Evolutionary conservation across 73 alveolate genomes (phyloP).

Genomic region (Paramecium sonneborni): DNA sequence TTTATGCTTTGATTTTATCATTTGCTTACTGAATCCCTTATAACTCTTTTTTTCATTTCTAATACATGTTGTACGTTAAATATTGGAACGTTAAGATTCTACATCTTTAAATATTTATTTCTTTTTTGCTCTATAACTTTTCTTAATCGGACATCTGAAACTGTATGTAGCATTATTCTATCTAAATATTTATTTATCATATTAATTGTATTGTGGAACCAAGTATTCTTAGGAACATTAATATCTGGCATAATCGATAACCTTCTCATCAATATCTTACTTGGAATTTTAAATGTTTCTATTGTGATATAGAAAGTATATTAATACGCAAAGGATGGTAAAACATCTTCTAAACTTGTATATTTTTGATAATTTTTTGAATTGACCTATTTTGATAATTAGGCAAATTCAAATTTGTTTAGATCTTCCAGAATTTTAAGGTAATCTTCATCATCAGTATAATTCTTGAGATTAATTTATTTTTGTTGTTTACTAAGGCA

Average conservation of each 20-base stretch:
- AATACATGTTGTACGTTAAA: neutral
- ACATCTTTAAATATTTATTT: neutral
- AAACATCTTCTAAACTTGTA: neutral
- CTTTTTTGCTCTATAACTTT: neutral
- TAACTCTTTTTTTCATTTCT: neutral
- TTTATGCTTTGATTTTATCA: neutral
- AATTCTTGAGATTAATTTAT: neutral
- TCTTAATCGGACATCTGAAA: neutral
- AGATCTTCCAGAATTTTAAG: neutral
- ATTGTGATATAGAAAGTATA: neutral
- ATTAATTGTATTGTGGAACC: neutral
- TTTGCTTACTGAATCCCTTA: neutral
- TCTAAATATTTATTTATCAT: neutral
- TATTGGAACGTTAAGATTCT: neutral
- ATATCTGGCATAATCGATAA: neutral
- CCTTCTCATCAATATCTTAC: neutral
- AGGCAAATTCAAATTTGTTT: neutral
- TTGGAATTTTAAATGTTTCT: neutral
- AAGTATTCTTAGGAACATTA: neutral
- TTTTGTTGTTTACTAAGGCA: neutral
- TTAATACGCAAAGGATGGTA: slow-evolving; percentile 20
- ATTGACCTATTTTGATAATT: neutral
- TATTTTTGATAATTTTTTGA: neutral
- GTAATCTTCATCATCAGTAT: slow-evolving; percentile 3
- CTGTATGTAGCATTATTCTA: neutral